phyloP scores from a whole-genome alignment of 768 basidiomycete genomes.

The Kondoa malvinella region DNA sequence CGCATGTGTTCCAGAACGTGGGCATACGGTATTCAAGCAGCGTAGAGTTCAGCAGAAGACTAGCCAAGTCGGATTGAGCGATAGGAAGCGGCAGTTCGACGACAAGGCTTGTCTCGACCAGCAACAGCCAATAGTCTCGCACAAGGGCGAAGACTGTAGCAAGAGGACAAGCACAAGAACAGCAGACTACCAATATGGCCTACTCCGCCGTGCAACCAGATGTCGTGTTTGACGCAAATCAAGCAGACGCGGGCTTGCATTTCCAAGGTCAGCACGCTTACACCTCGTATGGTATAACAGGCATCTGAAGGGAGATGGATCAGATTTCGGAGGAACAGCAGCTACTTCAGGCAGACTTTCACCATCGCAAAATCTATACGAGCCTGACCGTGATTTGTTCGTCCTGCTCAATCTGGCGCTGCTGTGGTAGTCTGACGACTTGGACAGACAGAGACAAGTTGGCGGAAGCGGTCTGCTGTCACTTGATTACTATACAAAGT shows the following conservation, averaged over 20 bases:
- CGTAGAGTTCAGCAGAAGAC: too few species aligned
- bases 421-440: background rate
- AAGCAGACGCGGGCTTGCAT: background rate
- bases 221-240: background rate
- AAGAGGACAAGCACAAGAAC: too few species aligned
- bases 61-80: too few species aligned
- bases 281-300: background rate
- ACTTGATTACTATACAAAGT: conserved; percentile 67
- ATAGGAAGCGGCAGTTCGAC: too few species aligned
- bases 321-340: background rate
- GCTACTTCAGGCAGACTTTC: background rate
- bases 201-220: background rate
- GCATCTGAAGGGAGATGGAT: too few species aligned
- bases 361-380: background rate
- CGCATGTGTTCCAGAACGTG: too few species aligned
- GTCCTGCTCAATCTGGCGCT: background rate
- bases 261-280: background rate
- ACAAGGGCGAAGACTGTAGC: background rate
- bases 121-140: too few species aligned
- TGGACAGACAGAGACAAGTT: conserved; percentile 7
- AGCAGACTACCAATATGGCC: background rate
- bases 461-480: conserved; percentile 48
- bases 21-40: too few species aligned
- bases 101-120: too few species aligned
- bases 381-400: background rate